Percentiles rank a stretch among this genome's conserved stretches.
Conservation (phyloP, 768 basidiomycete species). For the Roridomyces roridus region DNA sequence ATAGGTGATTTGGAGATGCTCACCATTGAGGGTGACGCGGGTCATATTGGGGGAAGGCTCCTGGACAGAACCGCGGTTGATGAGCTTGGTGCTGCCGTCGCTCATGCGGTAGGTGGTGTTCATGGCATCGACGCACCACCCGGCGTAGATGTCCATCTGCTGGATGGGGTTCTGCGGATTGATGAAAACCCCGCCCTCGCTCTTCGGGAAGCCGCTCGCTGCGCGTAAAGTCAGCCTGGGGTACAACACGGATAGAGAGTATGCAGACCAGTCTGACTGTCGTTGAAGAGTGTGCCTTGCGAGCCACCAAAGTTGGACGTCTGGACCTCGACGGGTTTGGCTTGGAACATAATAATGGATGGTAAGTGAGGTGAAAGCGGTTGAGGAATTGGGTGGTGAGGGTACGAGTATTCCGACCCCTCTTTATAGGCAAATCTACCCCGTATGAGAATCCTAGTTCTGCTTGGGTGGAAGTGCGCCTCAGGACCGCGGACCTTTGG, state of each 20-base stretch:
- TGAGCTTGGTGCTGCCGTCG: conserved; percentile 11
- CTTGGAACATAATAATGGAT: conserved; percentile 11
- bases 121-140: conserved; percentile 12
- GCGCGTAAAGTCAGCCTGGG: background rate
- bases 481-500: background rate
- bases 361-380: no score
- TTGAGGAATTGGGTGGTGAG: background rate
- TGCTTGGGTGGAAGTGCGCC: background rate
- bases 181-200: conserved; percentile 3
- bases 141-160: conserved; percentile 3
- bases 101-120: conserved; percentile 10
- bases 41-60: background rate
- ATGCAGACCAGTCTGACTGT: background rate
- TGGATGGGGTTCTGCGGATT: conserved; percentile 11
- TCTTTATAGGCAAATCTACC: conserved; percentile 7
- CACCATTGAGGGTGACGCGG: background rate
- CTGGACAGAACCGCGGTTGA: background rate
- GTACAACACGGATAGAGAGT: background rate
- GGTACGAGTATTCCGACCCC: no score
- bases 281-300: conserved; percentile 14
- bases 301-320: conserved; percentile 20
- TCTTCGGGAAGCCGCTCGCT: conserved; percentile 12
- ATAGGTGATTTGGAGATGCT: no score
- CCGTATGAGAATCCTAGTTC: background rate
- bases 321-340: conserved; percentile 14